phyloP scores from a whole-genome alignment of 2,329 filamentous ascomycete genomes.

The Aspergillus sojae region DNA sequence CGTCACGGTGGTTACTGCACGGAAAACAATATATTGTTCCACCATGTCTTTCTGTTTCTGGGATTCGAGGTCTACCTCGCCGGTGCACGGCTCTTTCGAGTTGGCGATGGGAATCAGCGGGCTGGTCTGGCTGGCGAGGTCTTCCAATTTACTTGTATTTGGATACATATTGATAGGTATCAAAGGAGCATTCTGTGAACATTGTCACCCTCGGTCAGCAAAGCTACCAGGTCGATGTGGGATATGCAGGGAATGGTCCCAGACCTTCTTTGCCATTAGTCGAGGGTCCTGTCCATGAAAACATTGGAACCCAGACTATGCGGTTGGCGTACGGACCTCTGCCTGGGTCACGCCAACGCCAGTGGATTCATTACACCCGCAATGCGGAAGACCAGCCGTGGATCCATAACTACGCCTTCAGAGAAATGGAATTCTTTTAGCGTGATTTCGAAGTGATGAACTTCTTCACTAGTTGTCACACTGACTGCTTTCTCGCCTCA shows the following conservation, averaged over 20 bases:
- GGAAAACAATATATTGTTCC: neutral
- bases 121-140: neutral
- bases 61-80: neutral
- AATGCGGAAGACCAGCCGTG: neutral
- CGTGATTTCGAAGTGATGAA: neutral
- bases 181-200: neutral
- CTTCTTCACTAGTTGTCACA: neutral
- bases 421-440: neutral
- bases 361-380: neutral
- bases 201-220: neutral
- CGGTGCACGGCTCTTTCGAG: neutral
- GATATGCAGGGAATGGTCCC: neutral
- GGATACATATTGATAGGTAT: neutral
- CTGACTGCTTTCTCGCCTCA: neutral
- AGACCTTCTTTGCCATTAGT: neutral
- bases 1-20: neutral
- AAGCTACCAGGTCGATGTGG: neutral
- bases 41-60: neutral
- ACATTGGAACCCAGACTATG: neutral
- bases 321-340: neutral
- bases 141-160: neutral
- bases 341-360: neutral
- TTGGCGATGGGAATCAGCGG: neutral
- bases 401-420: neutral
- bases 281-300: neutral